A percentile compares a stretch with the other conserved stretches of the same genome.
These are phyloP conservation scores for Sugiyamaella grinbergsii DNA, from an alignment of 1,139 yeast genomes.

Conservation along the genomic window DNA sequence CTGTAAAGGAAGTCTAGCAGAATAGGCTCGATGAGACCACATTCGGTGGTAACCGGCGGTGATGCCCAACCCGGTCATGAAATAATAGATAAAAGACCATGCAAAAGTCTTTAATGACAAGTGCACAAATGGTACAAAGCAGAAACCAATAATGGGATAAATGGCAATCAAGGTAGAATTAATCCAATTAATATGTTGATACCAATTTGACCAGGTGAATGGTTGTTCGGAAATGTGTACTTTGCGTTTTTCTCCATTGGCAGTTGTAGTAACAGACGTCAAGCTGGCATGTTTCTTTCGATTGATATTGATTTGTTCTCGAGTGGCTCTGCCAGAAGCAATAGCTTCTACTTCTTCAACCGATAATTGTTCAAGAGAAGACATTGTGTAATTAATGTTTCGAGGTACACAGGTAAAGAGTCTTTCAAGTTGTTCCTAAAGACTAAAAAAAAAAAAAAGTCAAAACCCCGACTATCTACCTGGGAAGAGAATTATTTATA, in stretches of 20 bases:
- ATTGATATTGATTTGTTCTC: slow-evolving; percentile 49
- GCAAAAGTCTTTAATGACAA: slow-evolving; percentile 61
- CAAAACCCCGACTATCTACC: no score
- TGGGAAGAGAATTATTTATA: no score
- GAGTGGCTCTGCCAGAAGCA: slow-evolving; percentile 86
- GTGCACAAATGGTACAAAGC: slow-evolving; percentile 55
- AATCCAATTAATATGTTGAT: slow-evolving; percentile 89
- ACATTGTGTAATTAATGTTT: slow-evolving; percentile 17
- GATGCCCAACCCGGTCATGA: slow-evolving; percentile 80
- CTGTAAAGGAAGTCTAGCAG: slow-evolving; percentile 70
- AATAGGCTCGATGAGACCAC: slow-evolving; percentile 88
- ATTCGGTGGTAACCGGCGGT: slow-evolving; percentile 94
- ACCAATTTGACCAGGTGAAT: slow-evolving; percentile 83
- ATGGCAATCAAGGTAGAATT: slow-evolving; percentile 75
- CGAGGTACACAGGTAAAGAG: background rate
- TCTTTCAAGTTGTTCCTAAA: slow-evolving; percentile 4
- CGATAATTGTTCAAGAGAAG: slow-evolving; percentile 26
- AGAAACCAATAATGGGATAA: slow-evolving; percentile 68
- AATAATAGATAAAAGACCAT: slow-evolving; percentile 65
- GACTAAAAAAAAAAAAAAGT: slow-evolving; percentile 6
- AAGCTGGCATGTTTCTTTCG: slow-evolving; percentile 37
- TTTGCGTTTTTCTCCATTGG: slow-evolving; percentile 29
- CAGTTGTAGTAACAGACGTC: slow-evolving; percentile 27
- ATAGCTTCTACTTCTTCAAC: slow-evolving; percentile 75
- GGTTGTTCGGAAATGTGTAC: slow-evolving; percentile 90